Evolutionary conservation across 345 rosid genomes (phyloP), one percentile per base, ranked within the genome.

Genomic region (Bruguiera parviflora): DNA sequence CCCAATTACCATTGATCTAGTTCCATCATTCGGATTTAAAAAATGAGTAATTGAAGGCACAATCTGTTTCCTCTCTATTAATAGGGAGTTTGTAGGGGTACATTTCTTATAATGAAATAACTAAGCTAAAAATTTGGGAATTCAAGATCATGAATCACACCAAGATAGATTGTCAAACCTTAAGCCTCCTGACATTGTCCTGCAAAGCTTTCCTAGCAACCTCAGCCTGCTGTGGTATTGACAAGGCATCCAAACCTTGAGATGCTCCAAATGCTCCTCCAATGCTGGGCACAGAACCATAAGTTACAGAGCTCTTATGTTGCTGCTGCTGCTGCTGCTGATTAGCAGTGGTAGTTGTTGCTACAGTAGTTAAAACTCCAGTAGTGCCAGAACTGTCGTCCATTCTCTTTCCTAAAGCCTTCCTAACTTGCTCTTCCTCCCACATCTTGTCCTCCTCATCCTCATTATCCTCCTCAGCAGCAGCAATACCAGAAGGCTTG

Each of bases 371-470:
- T 33, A 61, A 71, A 56, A 66, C 82, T 78, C 87, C 77, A 65
- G 59, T 62, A 18, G 63, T 63, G 63, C 27, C 58, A 58, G 89
- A 68, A 13, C 77, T 80, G 67, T 91, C 92, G 71, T 89, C 97
- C 75, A 91, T 78, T 81, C 96, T 87, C 83, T 87, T 91, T 69
- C 97, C 96, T 60, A 89, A 78, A 66, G 86, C 96, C 84, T 94
- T 94, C 83, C 90, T 86, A 55, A 83, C 80, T 65, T 94, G 97
- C 87, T 89, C 98, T 70, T 88, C 97, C 76, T 91, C 96, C 96
- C 97, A 94, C 69, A 88, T 78, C 76, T 86, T 89, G 66, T 86
- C 96, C 77, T 87, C 96, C 72, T 92, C 96, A 71, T 90, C 98
- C 64, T 91, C 92, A 11, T 83, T 86, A 37, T 79, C 83, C 67